Base-by-base conservation (phyloP, 1,284 basidiomycete species). In the Tremellales sp. region DNA sequence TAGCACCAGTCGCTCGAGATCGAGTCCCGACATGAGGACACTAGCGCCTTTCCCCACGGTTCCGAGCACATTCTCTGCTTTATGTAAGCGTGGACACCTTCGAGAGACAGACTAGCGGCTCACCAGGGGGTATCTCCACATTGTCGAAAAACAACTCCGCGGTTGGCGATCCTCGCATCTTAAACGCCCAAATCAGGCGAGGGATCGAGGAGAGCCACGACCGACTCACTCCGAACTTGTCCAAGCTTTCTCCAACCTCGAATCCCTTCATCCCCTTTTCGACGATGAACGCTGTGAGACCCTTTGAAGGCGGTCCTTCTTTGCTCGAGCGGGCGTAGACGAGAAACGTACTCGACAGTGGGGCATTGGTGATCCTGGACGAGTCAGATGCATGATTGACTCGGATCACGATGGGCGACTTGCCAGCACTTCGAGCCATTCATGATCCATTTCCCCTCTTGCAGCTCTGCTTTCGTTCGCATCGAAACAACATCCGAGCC, bases 341-440 rank as follows among this genome's bases (percentile, higher is more conserved):
- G 18, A 97, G 84, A 24, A 95, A 79, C 0, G 90, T 95, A 10
- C 85, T 86, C 2, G 93, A 87, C 22, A 84, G 77, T 1, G 92
- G 89, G 4, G 91, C 90, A 68, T 97, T 97, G 25, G 93, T 97
- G 68, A 97, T 97, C 89, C 88, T 89, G 53, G 13, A 33, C 6
- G 7, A 31, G 5, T 14, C 14, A 22, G 48, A 29, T 45, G 42
- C 35, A 27, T 24, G 25, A 40, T 25, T 26, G 13, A 25, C 16
- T 4, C 37, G 16, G 35, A 18, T 2, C 10, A 28, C 18, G 12
- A 12, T 9, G 9, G 26, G 3, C 6, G 4, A 57, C 81, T 51
- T 51, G 87, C 90, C 91, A 95, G 74, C 91, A 90, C 72, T 95
- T 97, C 61, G 83, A 88, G 1, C 92, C 92, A 61, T 88, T 94